A percentile compares a stretch with the other conserved stretches of the same genome.
Evolutionary conservation across 1,284 basidiomycete species (phyloP).

Genomic region (Trametes hirsuta): DNA sequence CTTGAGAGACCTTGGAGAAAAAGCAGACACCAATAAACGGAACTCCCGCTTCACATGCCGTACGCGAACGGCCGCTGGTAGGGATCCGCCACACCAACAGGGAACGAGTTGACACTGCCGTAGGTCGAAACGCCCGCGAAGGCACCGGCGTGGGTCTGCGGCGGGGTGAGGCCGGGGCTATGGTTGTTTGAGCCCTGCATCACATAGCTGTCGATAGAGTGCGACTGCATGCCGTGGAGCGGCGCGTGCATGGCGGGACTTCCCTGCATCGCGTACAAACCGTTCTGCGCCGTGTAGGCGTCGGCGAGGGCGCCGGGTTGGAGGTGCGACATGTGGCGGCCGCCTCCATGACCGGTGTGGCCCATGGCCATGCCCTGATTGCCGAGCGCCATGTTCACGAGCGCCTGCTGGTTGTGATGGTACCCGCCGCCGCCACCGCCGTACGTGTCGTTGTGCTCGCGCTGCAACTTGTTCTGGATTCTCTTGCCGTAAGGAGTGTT

Average conservation of each 20-base stretch:
- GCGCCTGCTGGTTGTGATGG: conserved; percentile 62
- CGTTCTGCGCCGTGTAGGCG: conserved; percentile 66
- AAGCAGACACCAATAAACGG: conserved; percentile 10
- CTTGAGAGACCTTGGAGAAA: conserved; percentile 20
- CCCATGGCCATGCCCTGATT: conserved; percentile 56
- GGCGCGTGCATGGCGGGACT: conserved; percentile 50
- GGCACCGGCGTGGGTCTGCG: conserved; percentile 54
- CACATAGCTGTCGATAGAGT: conserved; percentile 78
- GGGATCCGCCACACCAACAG: conserved; percentile 63
- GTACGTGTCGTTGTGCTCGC: conserved; percentile 82
- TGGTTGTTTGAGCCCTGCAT: conserved; percentile 71
- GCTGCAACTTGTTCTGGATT: conserved; percentile 95
- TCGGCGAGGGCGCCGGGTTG: conserved; percentile 65
- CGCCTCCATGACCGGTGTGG: conserved; percentile 36
- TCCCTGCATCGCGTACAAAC: conserved; percentile 57
- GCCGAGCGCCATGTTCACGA: conserved; percentile 60
- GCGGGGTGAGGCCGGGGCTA: conserved; percentile 58
- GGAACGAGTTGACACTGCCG: conserved; percentile 45
- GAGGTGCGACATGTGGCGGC: conserved; percentile 57
- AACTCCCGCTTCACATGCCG: conserved; percentile 60
- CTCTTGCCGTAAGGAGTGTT: conserved; percentile 98
- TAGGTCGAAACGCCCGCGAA: conserved; percentile 62
- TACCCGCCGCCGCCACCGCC: conserved; percentile 48
- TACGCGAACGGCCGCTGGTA: conserved; percentile 80
- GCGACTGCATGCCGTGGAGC: conserved; percentile 59